Base-by-base conservation (phyloP, 371 early-diverging fungal species). In the Rhizopus stolonifer region DNA sequence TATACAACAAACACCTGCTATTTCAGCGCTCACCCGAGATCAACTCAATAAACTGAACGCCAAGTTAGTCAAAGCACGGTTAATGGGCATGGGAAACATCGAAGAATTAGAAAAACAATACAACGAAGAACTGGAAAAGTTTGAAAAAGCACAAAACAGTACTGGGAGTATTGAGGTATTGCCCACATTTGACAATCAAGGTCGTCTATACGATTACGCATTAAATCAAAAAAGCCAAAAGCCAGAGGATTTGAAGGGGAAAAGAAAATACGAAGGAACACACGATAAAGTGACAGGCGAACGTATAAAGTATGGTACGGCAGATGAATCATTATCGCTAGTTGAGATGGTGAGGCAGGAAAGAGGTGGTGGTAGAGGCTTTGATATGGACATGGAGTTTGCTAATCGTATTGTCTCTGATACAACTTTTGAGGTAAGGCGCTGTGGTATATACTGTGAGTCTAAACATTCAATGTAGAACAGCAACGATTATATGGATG, bases 401-500 rank as follows among this genome's bases (percentile, higher is more conserved):
- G 92, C 93, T 0, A 76, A 83, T 29, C 79, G 85, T 33, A 93
- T 93, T 46, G 74, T 85, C 3, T 56, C 78, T n/a, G 93, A 93
- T 64, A 67, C 84, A n/a, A 70, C 79, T 6, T 93, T 87, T 62
- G 74, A 80, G 53, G 80, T 72, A 69, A 51, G 46, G 10, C 0
- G 2, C 2, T 46, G 15, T 46, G 7, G 9, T 17, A 4, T n/a
- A 23, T 23, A 4, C 4, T 24, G 7, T 24, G 4, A 24, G 9
- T 22, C 13, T 50, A 31, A 33, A 34, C 24, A 42, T 33, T 25
- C n/a, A n/a, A n/a, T 43, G 5, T 69, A 82, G 73, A 83, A 87
- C 60, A 83, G 85, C 46, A 58, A 82, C n/a, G 97, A 96, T 49
- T 94, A 96, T 49, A 82, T 94, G 83, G 96, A 96, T 65, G 96